Base-by-base conservation (phyloP, 805 yeast genomes). In the Ascoidea asiatica region DNA sequence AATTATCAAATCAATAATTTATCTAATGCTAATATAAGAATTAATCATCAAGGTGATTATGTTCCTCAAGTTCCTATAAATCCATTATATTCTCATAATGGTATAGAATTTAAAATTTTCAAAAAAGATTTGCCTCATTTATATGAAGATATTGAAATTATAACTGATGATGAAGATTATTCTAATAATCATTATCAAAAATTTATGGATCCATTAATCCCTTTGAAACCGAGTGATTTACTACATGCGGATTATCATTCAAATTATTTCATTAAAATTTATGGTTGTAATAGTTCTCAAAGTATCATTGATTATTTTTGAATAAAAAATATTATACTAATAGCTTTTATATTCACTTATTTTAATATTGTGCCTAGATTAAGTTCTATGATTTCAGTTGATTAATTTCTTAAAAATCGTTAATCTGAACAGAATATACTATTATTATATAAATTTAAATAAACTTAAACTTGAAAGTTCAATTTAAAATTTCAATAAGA, bases 1-100 rank as follows among this genome's bases (percentile, higher is more conserved):
- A 21, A 18, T 13, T 18, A 17, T 19, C 33, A 20, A 5, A 15
- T 20, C 19, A n/a, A 52, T 0, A 53, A 62, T 2, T 54, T 52
- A 21, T 53, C 69, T 3, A 44, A 51, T 15, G 44, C 55, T 17
- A 38, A 63, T 48, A 64, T 72, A 19, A 64, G 88, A 53, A 73
- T 81, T 6, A 67, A 66, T 5, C 84, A 81, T 54, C 55, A 61
- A n/a, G 66, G 66, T 19, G 89, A 81, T 52, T 52, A 70, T 20
- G 76, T 82, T 21, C 81, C 86, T 0, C 54, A 59, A 47, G 58
- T 79, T 22, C 89, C 88, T 4, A 77, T 80, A 6, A 36, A 35
- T 15, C 13, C 19, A 2, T 19, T n/a, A 5, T 63, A 63, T 23
- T 51, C 63, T 41, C 78, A 74, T 44, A 67, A 71, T 4, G 85